These are phyloP conservation scores for Penicillium rolfsii DNA, from an alignment of 2,329 filamentous ascomycete genomes.

Conservation along the genomic window DNA sequence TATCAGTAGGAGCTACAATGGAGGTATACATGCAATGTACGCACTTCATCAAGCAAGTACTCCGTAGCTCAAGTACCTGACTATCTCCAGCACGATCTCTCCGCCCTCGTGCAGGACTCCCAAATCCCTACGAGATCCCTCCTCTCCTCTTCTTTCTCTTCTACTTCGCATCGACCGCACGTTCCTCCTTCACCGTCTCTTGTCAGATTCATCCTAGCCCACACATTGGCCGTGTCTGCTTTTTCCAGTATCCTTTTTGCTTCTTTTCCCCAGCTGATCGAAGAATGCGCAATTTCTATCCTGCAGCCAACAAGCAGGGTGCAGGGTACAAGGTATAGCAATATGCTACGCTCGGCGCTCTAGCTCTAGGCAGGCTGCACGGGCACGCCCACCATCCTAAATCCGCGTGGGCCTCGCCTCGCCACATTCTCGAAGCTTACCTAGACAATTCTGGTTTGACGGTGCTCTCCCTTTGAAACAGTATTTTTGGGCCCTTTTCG, in stretches of 20 bases:
- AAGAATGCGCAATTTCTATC: constrained; percentile 1
- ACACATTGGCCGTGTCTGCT: not conserved
- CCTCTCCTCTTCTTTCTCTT: not conserved
- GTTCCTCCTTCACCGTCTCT: constrained; percentile 21
- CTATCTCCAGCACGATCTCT: not conserved
- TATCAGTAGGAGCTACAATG: not conserved
- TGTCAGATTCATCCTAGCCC: constrained; percentile 3
- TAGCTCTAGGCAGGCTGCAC: constrained; percentile 17
- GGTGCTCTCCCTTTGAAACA: not conserved
- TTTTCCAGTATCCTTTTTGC: not conserved
- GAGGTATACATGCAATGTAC: not conserved
- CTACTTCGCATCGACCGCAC: not conserved
- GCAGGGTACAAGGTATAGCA: not conserved
- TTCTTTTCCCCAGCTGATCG: constrained; percentile 2
- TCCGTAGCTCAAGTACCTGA: not conserved
- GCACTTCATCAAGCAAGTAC: not conserved
- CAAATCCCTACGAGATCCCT: not conserved
- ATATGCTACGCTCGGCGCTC: not conserved
- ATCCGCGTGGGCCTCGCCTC: constrained; percentile 9
- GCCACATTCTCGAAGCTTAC: constrained; percentile 29
- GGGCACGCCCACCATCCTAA: not conserved
- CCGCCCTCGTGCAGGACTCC: not conserved
- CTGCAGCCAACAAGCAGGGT: constrained; percentile 6
- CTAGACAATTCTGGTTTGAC: not conserved
- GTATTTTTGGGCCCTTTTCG: not conserved